Evolutionary conservation across 768 basidiomycete genomes (phyloP), one percentile per base, ranked within the genome.

Genomic region (Multifurca ochricompacta): DNA sequence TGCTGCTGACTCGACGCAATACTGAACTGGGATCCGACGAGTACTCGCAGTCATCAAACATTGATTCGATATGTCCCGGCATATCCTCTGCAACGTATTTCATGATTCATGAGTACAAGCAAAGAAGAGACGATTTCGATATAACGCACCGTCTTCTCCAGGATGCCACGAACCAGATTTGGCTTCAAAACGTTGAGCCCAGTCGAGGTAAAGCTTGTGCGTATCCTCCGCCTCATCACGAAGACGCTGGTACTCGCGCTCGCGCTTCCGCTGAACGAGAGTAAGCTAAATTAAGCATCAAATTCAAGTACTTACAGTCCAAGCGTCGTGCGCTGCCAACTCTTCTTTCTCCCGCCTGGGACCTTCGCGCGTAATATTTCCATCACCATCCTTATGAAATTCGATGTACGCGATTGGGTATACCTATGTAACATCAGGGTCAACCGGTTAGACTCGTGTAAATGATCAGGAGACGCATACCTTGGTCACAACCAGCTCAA

Each of bases 371-470:
- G 65, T 58, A 65, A 74, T 77, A 58, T 70, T 64, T 23, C 85
- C 79, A 57, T 77, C 66, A 50, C 70, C 68, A 19, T 72, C 75
- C 55, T 77, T 72, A 6, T 73, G 60, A 53, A 81, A 82, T 66
- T 92, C 86, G n/a, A 93, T 67, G 67, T 79, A 97, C 0, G 84
- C 93, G 36, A 94, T 62, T 1, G 90, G 85, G 63, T 84, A 85
- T 9, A 75, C 70, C 85, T 88, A 35, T 9, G 28, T 7, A 9
- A 16, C 28, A 44, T 31, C 48, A 37, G 23, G 35, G 25, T 13
- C 9, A 50, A 6, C 8, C 5, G 10, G 37, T 10, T 63, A 1
- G n/a, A 42, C 25, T 16, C 25, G 11, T 30, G 54, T 25, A 31
- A 55, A 25, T 18, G 19, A 39, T n/a, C 32, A 7, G 25, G 19